These are phyloP conservation scores for Allium sativum DNA, from an alignment of 106 monocot species.

Conservation along the genomic window DNA sequence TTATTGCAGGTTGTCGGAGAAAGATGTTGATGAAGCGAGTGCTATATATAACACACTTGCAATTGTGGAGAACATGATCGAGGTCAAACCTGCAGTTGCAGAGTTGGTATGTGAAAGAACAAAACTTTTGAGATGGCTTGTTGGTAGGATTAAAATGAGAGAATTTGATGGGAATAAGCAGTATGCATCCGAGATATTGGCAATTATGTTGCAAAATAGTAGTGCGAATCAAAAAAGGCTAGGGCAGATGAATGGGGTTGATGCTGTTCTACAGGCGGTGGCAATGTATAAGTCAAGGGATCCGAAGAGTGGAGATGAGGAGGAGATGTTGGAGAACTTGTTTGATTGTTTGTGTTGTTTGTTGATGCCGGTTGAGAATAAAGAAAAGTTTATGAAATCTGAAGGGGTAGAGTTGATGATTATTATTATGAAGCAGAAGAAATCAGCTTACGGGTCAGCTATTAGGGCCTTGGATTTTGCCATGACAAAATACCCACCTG, in stretches of 20 bases:
- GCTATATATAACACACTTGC: constrained; percentile 73
- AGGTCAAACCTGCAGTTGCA: constrained; percentile 58
- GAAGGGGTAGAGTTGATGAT: constrained; percentile 92
- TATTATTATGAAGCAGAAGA: constrained; percentile 99
- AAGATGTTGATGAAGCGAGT: constrained; percentile 71
- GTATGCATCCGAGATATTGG: constrained; percentile 78
- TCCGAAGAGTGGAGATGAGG: constrained; percentile 86
- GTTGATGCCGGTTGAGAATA: constrained; percentile 91
- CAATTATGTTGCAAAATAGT: constrained; percentile 84
- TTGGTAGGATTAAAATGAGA: constrained; percentile 63
- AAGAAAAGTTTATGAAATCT: constrained; percentile 90
- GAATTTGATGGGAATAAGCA: constrained; percentile 96
- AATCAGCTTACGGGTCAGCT: constrained; percentile 66
- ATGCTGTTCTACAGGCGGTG: constrained; percentile 83
- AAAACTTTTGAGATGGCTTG: constrained; percentile 61
- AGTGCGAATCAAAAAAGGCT: constrained; percentile 80
- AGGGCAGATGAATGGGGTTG: constrained; percentile 96
- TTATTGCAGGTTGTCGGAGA: constrained; percentile 41
- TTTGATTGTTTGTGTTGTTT: constrained; percentile 94
- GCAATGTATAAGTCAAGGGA: constrained; percentile 95
- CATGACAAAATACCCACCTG: constrained; percentile 92
- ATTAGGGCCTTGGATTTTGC: constrained; percentile 89
- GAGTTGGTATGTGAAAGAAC: constrained; percentile 87
- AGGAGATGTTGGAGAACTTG: constrained; percentile 98
- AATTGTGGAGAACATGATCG: constrained; percentile 86